Base-by-base conservation (phyloP, 441 rosid species). In the Syzygium syzygioides region DNA sequence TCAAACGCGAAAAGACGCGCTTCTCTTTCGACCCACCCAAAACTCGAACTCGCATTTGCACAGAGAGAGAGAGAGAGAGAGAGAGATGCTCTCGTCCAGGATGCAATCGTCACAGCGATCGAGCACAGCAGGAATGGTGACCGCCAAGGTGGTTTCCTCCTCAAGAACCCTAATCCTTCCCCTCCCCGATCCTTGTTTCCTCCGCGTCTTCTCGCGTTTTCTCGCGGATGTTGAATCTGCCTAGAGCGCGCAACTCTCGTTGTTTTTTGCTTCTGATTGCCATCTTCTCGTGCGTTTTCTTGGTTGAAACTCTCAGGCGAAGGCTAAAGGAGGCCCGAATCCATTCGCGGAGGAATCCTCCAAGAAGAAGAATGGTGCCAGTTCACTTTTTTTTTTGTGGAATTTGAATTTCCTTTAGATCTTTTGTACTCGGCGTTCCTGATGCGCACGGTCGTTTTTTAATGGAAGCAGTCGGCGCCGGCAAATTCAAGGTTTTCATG, bases 401-500 rank as follows among this genome's bases (percentile, higher is more conserved):
- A 76, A 56, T 89, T 79, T 41, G 64, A 79, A 41, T 55, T 86
- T 62, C 85, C 53, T 13, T 86, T 12, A 55, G 56, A 86, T 76
- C 86, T 76, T 56, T 48, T 79, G 37, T 62, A 26, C 60, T 55
- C 86, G 37, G 87, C 84, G n/a, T 86, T 25, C 52, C 86, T 18
- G 41, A 85, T 52, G 83, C 4, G 37, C 41, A 59, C 41, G 52
- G n/a, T 90, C 89, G 41, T 53, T 88, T 23, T 41, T 89, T 23
- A 4, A 48, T 66, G 41, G 87, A 64, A 87, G 57, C 91, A 95
- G 96, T 14, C 71, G 89, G 89, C 55, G 88, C 85, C 84, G 89
- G 91, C 64, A 92, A 88, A 91, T 92, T 97, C 57, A 94, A 91
- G 90, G 87, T 97, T 79, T 95, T 87, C 71, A 71, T 93, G 2